Evolutionary conservation across 106 monocot genomes (phyloP).

Genomic region (Amphibolis antarctica): DNA sequence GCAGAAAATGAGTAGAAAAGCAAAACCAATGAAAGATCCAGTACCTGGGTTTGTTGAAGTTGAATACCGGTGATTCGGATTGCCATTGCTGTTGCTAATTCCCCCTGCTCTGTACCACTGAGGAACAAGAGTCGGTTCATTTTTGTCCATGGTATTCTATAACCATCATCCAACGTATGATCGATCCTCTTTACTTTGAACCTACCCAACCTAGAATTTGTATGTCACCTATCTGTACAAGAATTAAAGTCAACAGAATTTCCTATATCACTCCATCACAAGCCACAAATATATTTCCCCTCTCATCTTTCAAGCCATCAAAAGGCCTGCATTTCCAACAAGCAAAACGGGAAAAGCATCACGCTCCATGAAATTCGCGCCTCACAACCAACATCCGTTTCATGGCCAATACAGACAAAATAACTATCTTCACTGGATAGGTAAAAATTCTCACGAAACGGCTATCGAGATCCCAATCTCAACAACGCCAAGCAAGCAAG

Average conservation of each 20-base stretch:
- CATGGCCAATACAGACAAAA: too few species aligned
- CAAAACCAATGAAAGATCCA: background rate
- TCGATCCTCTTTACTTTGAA: background rate
- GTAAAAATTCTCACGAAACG: too few species aligned
- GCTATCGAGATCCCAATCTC: too few species aligned
- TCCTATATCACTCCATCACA: too few species aligned
- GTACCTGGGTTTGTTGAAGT: constrained; percentile 11
- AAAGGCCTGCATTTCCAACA: background rate
- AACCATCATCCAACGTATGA: constrained; percentile 6
- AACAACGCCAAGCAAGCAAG: too few species aligned
- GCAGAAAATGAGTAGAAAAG: background rate
- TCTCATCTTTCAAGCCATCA: background rate
- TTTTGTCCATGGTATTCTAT: constrained; percentile 7
- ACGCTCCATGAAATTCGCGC: too few species aligned
- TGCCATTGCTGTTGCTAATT: constrained; percentile 3
- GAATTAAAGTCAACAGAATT: too few species aligned
- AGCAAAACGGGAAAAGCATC: background rate
- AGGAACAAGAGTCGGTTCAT: constrained; percentile 12
- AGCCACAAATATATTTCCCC: too few species aligned
- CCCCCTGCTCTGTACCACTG: constrained; percentile 7
- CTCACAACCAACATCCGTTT: too few species aligned
- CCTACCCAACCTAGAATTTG: background rate
- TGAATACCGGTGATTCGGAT: constrained; percentile 3
- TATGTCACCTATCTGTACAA: background rate
- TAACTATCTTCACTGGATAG: too few species aligned